Evolutionary conservation across 164 flowering plant genomes (phyloP).

Genomic region (Euptelea pleiosperma): DNA sequence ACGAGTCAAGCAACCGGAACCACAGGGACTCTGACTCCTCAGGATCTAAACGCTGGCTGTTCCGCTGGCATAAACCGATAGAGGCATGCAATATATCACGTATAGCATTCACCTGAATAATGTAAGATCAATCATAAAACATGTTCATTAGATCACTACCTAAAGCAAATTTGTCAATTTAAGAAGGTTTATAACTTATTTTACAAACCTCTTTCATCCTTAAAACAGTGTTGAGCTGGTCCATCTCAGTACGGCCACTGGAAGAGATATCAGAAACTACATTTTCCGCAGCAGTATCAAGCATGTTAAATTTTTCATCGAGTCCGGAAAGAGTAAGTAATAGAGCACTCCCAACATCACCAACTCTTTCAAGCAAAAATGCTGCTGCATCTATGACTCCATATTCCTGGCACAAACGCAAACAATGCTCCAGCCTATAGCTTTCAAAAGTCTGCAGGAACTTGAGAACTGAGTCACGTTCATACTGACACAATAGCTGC

Average conservation of each 20-base stretch:
- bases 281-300: constrained; percentile 47
- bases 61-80: constrained; percentile 85
- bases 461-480: constrained; percentile 74
- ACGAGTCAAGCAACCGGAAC: constrained; percentile 92
- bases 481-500: constrained; percentile 90
- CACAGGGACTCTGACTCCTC: constrained; percentile 85
- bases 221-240: constrained; percentile 33
- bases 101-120: constrained; percentile 56
- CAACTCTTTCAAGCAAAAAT: constrained; percentile 90
- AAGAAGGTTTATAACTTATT: neutral
- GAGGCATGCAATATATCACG: constrained; percentile 55
- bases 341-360: constrained; percentile 94
- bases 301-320: constrained; percentile 51
- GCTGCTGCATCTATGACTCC: constrained; percentile 88
- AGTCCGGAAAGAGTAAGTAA: constrained; percentile 67
- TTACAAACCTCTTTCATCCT: constrained; percentile 61
- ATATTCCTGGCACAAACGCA: constrained; percentile 87
- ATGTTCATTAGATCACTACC: neutral
- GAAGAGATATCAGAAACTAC: constrained; percentile 23
- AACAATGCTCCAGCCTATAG: constrained; percentile 85
- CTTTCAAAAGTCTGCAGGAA: constrained; percentile 91
- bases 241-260: constrained; percentile 24
- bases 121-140: constrained; percentile 3
- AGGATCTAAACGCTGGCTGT: constrained; percentile 74
- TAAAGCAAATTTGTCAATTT: neutral